Evolutionary conservation across 2,329 filamentous ascomycete species (phyloP).

Genomic region (Colletotrichum sp.): DNA sequence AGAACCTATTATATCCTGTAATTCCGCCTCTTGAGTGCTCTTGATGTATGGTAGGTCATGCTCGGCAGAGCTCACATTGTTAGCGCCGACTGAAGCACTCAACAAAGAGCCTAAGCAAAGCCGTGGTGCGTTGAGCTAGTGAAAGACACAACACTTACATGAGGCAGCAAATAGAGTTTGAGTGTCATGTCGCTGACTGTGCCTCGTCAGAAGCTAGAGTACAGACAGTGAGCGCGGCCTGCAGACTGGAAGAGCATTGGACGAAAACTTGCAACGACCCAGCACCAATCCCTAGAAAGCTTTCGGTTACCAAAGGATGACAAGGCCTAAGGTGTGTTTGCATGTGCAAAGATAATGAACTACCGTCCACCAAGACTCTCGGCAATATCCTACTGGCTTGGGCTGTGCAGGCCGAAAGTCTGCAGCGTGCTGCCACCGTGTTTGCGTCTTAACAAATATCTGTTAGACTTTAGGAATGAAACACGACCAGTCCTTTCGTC

Average conservation of each 20-base stretch:
- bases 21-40: neutral
- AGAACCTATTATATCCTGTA: neutral
- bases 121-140: neutral
- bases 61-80: neutral
- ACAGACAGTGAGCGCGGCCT: neutral
- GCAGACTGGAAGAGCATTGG: neutral
- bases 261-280: neutral
- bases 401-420: neutral
- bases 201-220: neutral
- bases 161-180: neutral
- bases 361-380: neutral
- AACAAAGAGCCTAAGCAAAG: neutral
- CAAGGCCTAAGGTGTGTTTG: neutral
- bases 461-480: neutral
- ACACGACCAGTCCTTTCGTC: neutral
- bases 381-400: neutral
- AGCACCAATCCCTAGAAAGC: neutral
- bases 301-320: neutral
- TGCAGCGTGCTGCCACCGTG: neutral
- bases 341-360: neutral
- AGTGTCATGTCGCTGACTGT: neutral
- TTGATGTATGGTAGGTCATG: neutral
- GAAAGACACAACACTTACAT: neutral
- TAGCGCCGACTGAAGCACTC: neutral
- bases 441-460: neutral